A percentile compares a stretch with the other conserved stretches of the same genome.
These are phyloP conservation scores for Trichophyton verrucosum DNA, from an alignment of 2,329 filamentous ascomycete species.

Conservation along the genomic window DNA sequence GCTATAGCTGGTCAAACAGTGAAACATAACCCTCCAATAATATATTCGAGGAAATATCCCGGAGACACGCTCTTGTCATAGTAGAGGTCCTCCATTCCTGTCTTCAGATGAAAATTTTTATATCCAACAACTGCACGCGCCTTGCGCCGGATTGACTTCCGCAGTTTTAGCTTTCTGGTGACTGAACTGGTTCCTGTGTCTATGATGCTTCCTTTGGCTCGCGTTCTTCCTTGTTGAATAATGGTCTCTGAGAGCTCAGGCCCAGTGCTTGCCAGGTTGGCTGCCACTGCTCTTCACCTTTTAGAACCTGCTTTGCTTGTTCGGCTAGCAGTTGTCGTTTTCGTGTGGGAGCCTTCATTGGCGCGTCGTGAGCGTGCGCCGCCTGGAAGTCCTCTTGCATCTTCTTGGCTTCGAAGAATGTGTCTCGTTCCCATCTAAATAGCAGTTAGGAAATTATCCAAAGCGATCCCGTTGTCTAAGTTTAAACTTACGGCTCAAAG, in stretches of 20 bases:
- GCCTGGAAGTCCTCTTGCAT: conserved; percentile 33
- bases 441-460: conserved; percentile 11
- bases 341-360: conserved; percentile 29
- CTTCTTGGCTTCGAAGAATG: conserved; percentile 43
- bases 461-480: not conserved
- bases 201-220: not conserved
- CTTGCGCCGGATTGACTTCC: not conserved
- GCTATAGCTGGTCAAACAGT: not conserved
- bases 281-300: conserved; percentile 50
- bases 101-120: not conserved
- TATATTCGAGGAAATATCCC: not conserved
- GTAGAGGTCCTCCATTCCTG: not conserved
- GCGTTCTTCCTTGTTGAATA: conserved; percentile 5
- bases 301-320: conserved; percentile 52
- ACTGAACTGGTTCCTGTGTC: not conserved
- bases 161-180: not conserved
- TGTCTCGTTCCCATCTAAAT: conserved; percentile 49
- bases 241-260: conserved; percentile 25
- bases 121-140: not conserved
- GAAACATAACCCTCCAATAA: not conserved
- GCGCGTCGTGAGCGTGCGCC: conserved; percentile 23
- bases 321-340: conserved; percentile 40
- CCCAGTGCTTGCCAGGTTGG: conserved; percentile 37
- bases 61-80: not conserved
- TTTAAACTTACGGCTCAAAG: conserved; percentile 41